A percentile compares a stretch with the other conserved stretches of the same genome.
phyloP scores from a whole-genome alignment of 2,329 filamentous ascomycete species.

The Pseudocercospora pini-densiflorae region DNA sequence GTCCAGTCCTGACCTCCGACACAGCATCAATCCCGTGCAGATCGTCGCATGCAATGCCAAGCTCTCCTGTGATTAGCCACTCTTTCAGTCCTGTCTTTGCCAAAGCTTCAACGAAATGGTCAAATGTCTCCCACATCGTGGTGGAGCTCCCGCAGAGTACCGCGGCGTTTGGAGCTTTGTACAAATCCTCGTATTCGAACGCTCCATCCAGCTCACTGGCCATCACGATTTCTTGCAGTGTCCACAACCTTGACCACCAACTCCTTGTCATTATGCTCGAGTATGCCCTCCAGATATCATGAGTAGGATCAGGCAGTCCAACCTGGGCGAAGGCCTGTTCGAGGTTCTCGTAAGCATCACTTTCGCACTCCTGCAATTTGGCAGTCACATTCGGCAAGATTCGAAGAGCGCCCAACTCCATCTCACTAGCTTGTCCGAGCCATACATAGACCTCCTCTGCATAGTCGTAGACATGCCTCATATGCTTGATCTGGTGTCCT shows the following conservation, averaged over 20 bases:
- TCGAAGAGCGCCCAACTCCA: neutral
- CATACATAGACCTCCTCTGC: neutral
- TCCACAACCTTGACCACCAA: constrained; percentile 11
- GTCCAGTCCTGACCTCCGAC: constrained; percentile 1
- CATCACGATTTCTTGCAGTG: constrained; percentile 6
- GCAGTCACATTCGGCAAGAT: constrained; percentile 8
- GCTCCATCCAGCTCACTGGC: neutral
- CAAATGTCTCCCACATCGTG: constrained; percentile 1
- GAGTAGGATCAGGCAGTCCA: neutral
- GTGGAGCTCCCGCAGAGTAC: neutral
- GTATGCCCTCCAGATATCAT: constrained; percentile 4
- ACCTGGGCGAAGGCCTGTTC: neutral
- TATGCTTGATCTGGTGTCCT: neutral
- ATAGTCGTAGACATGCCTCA: constrained; percentile 6
- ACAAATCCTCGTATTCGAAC: neutral
- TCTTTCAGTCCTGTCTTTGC: neutral
- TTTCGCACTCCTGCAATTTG: neutral
- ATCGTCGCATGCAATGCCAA: constrained; percentile 1
- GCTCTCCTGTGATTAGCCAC: constrained; percentile 1
- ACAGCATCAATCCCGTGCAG: constrained; percentile 9
- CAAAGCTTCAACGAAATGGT: constrained; percentile 5
- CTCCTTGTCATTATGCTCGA: neutral
- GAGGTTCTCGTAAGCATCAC: neutral
- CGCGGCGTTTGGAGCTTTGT: constrained; percentile 1
- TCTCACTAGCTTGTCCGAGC: neutral